phyloP scores from a whole-genome alignment of 495 filamentous ascomycete species.

The Penicillium macrosclerotiorum region DNA sequence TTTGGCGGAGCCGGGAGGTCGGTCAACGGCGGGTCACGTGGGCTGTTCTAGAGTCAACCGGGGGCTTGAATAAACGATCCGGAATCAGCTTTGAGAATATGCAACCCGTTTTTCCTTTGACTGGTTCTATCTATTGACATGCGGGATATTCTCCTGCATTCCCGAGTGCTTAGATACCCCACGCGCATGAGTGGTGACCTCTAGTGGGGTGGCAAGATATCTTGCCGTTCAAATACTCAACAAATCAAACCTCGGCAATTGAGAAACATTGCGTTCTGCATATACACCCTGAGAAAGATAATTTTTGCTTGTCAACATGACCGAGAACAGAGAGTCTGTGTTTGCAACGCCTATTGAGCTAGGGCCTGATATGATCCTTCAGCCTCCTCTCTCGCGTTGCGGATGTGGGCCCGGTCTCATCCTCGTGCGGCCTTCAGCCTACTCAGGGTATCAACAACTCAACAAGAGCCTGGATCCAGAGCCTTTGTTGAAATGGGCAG shows the following conservation, averaged over 20 bases:
- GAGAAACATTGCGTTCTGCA: neutral
- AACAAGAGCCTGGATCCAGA: conserved; percentile 31
- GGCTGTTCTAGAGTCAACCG: too few species aligned
- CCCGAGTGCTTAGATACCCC: neutral
- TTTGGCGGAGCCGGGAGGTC: neutral
- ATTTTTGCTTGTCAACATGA: neutral
- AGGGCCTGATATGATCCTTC: neutral
- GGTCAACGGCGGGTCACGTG: neutral
- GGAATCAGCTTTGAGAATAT: too few species aligned
- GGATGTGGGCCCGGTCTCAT: conserved; percentile 56
- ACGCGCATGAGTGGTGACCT: neutral
- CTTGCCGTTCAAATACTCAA: neutral
- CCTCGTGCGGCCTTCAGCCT: conserved; percentile 30
- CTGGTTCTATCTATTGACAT: too few species aligned
- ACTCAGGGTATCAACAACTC: conserved; percentile 18
- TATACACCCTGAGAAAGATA: too few species aligned
- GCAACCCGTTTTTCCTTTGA: too few species aligned
- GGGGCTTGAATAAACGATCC: too few species aligned
- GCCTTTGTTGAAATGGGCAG: conserved; percentile 39
- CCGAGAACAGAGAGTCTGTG: neutral
- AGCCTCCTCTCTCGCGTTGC: conserved; percentile 51
- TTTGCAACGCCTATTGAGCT: neutral
- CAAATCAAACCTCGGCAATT: conserved; percentile 1
- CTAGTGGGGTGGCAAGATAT: neutral
- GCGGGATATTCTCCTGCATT: too few species aligned